Base-by-base conservation (phyloP, 78 protist genomes). In the Blattamonas nauphoetae region DNA sequence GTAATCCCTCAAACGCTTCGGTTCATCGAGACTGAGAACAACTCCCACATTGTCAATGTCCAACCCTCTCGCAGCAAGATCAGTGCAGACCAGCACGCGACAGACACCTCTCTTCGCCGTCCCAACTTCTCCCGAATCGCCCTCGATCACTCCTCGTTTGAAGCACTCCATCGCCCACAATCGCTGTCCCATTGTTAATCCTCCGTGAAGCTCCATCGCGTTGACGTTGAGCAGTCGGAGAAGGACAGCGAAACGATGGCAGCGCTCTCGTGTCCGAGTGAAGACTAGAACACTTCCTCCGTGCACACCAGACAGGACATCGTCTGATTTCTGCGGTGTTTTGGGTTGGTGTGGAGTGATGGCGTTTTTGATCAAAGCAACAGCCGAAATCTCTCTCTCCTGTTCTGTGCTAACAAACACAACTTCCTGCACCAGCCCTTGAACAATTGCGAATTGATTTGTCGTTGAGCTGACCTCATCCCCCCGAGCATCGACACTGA, bases 21-120 rank as follows among this genome's bases (percentile, higher is more conserved):
- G 95, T 38, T 94, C 95, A 80, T 95, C 97, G 87, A 91, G 92
- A 45, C 95, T 96, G 34, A 92, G 78, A 21, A 95, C 91, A 91
- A 81, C 91, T 1, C 63, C 46, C 0, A 95, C 94, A 0, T 38
- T 77, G 34, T 95, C 94, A 44, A 95, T 41, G 84, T 95, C 96
- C 38, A 95, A 87, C 32, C 97, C 97, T 32, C 97, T 90, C 0
- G 97, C 94, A 3, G 96, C 95, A 2, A 95, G 94, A 85, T 95
- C 97, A 2, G 97, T 94, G 35, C 93, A 88, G 44, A 95, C 32
- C 36, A 95, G 45, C 42, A 95, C 87, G 38, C 94, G 94, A 42
- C 85, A 43, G 5, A 81, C 29, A 5, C 88, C 81, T 42, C 36
- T 3, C 21, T 55, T 55, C 38, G 71, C 71, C 21, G 11, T 55